Base-by-base conservation (phyloP, 495 filamentous ascomycete genomes). In the Thermothielavioides terrestris region DNA sequence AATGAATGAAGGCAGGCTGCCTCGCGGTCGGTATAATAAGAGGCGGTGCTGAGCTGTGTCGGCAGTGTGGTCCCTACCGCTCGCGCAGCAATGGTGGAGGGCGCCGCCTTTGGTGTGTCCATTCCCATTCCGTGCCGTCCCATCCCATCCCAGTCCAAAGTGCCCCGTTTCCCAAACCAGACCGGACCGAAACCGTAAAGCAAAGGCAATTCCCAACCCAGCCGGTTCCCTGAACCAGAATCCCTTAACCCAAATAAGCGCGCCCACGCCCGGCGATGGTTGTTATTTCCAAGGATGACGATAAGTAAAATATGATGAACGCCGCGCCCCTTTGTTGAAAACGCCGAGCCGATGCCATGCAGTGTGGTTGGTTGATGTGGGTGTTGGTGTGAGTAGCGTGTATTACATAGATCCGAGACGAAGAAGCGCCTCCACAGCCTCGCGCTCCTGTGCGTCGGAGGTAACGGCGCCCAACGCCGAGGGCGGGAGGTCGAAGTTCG, bases 331-430 rank as follows among this genome's bases (percentile, higher is more conserved):
- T 21, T 54, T 64, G 58, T 63, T 62, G 61, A 63, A 61, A 71
- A 75, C 72, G 69, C 72, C 72, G 59, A 58, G 58, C 66, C 46
- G 26, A 49, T 49, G 50, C 40, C 54, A 73, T 73, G 68, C 67
- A 68, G 58, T 50, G 46, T 25, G 42, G 31, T 38, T 40, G 14
- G 28, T 38, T 39, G 34, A 22, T 34, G 37, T 42, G n/a, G 23
- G 41, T 34, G 38, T 34, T 36, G 38, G 25, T 49, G 25, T 31
- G 40, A 20, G 32, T 34, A 20, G 40, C 42, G 28, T 51, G 46
- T 73, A 73, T 85, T 85, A 90, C 83, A 89, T 85, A 68, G 85
- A 89, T 68, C 86, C 86, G 67, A 94, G 79, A 68, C 81, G 80
- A 58, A 94, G 73, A 65, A 94, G 80, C 47, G 87, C 87, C 66